Conservation (phyloP, 345 rosid genomes). For the Lagerstroemia speciosa region DNA sequence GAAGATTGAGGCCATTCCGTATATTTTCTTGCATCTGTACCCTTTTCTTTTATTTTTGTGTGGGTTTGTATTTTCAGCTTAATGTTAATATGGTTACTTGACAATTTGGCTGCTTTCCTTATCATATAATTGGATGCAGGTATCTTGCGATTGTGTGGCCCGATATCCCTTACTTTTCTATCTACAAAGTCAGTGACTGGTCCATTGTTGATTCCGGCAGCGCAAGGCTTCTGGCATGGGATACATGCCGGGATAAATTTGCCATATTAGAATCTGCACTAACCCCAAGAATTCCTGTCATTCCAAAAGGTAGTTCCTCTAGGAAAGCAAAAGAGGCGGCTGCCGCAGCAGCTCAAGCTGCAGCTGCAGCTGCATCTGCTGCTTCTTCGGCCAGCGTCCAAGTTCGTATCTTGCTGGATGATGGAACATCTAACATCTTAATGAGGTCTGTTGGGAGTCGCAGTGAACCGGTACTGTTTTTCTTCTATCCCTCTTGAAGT, state of each 20-base stretch:
- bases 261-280: conserved; percentile 79
- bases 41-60: conserved; percentile 1
- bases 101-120: conserved; percentile 6
- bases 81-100: neutral
- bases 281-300: conserved; percentile 75
- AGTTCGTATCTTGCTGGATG: conserved; percentile 97
- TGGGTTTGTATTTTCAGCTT: neutral
- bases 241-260: conserved; percentile 86
- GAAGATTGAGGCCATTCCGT: neutral
- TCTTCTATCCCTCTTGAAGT: neutral
- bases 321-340: conserved; percentile 96
- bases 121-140: conserved; percentile 44
- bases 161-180: conserved; percentile 83
- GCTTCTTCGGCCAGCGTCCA: conserved; percentile 91
- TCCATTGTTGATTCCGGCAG: conserved; percentile 93
- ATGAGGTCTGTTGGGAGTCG: conserved; percentile 91
- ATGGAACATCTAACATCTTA: conserved; percentile 94
- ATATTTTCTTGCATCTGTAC: neutral
- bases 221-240: conserved; percentile 98
- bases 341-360: conserved; percentile 95
- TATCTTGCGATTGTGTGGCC: conserved; percentile 97
- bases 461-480: conserved; percentile 75
- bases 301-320: conserved; percentile 85
- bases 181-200: conserved; percentile 97
- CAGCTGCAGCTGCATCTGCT: conserved; percentile 90